Conservation (phyloP, 208 protist genomes). For the Naegleria lovaniensis region DNA sequence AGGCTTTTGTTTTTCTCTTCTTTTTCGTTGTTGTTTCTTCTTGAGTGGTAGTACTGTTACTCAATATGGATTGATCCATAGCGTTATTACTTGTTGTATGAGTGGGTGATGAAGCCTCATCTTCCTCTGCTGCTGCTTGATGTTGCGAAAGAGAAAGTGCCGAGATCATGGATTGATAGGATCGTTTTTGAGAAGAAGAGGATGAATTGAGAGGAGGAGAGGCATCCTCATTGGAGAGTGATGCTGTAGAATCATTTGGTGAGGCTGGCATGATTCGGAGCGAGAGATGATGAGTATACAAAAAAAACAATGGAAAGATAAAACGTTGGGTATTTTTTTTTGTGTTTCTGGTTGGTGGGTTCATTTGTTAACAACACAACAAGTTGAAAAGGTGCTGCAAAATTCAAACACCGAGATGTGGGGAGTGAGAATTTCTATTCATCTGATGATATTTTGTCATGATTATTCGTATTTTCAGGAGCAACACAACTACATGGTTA, state of each 20-base stretch:
- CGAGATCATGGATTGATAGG: neutral
- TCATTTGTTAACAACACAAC: too few species aligned
- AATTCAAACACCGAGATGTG: too few species aligned
- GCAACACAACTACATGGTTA: too few species aligned
- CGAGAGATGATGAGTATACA: too few species aligned
- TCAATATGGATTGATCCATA: neutral
- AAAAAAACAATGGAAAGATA: too few species aligned
- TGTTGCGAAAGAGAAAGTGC: neutral
- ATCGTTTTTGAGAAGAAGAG: neutral
- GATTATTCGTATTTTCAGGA: too few species aligned
- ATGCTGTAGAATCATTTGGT: neutral
- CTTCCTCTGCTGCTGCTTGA: too few species aligned
- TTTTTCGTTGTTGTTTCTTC: neutral
- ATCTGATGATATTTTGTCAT: too few species aligned
- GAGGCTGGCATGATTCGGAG: neutral
- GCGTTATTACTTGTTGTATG: neutral
- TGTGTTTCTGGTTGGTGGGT: too few species aligned
- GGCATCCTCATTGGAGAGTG: neutral
- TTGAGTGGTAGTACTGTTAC: neutral
- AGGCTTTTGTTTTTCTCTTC: neutral
- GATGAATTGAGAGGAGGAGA: neutral
- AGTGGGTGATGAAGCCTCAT: neutral
- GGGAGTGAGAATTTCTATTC: too few species aligned
- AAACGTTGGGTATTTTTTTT: too few species aligned
- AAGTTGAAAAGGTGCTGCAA: too few species aligned